Percentiles rank a stretch among this genome's conserved stretches.
Conservation (phyloP, 177 flowering plant species). For the Vitis hybrid region DNA sequence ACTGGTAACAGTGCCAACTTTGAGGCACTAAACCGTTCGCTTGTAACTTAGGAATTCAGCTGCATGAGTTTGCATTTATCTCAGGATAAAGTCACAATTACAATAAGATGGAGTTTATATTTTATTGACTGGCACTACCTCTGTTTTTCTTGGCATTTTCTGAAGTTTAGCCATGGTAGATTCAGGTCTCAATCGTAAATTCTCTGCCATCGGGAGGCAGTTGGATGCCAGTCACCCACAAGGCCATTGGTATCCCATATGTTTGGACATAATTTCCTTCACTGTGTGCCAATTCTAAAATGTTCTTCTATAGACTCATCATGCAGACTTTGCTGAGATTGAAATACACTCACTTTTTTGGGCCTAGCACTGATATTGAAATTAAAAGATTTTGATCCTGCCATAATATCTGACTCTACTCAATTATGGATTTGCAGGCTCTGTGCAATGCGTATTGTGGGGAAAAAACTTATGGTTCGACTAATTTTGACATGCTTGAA, state of each 20-base stretch:
- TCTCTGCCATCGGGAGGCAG: neutral
- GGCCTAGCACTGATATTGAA: neutral
- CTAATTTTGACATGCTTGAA: conserved; percentile 63
- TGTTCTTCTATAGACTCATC: neutral
- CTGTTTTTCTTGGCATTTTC: no score
- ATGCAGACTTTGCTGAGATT: neutral
- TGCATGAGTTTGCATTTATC: no score
- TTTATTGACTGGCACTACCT: no score
- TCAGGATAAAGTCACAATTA: no score
- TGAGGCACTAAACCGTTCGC: no score
- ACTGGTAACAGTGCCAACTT: no score
- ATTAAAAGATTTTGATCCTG: neutral
- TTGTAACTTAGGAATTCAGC: no score
- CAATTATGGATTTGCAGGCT: conserved; percentile 49
- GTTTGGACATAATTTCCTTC: neutral
- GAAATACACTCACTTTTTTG: neutral
- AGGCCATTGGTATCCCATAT: neutral
- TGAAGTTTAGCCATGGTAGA: neutral
- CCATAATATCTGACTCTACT: neutral
- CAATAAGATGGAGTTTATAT: no score
- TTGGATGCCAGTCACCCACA: neutral
- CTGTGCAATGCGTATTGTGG: conserved; percentile 83
- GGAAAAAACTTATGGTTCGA: conserved; percentile 77
- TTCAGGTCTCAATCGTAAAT: neutral
- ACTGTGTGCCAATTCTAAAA: neutral